Evolutionary conservation across 2,329 filamentous ascomycete genomes (phyloP), one percentile per base, ranked within the genome.

Genomic region (Cladosporium oxysporum): DNA sequence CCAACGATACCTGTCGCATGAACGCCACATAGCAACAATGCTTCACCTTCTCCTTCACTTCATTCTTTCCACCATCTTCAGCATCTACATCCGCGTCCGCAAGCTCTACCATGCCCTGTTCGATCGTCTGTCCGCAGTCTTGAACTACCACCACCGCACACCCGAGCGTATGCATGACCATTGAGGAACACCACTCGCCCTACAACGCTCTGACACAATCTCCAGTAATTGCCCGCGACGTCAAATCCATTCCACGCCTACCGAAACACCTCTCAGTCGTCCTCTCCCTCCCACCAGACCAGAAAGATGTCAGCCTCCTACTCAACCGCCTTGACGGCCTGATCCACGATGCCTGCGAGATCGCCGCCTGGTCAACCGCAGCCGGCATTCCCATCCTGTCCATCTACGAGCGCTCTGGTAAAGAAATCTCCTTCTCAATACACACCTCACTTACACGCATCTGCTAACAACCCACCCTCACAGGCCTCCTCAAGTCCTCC

Each of bases 71-170:
- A 84, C 85, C 67, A 73, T 91, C 65, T 98, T 97, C 80, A 94
- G 92, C 7, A 82, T 98, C 70, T 96, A 95, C 77, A 90, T 97
- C 71, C 90, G 93, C 69, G 80, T 92, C 66, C 89, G 93, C 66
- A 89, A 92, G 75, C 87, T 88, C 64, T 95, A 92, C 80, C 90
- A 94, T 77, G 87, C 90, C 10, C 84, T 96, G 59, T 83, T 88
- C 71, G 91, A 95, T 76, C 89, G 91, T 67, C 82, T 94, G 69
- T 87, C 92, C 62, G 91, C 92, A 11, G 86, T 98, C 68, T 83
- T 96, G 64, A 93, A 94, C 78, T 95, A 99, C 81, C 96, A 99
- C 80, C 95, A 99, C 79, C 91, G 92, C 62, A 96, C 94, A 0
- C 95, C 95, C 8, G 92, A 96, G 76, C 88, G 64, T 65, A 53